Evolutionary conservation across 2,329 filamentous ascomycete species (phyloP).

Genomic region (Daldinia sp.): DNA sequence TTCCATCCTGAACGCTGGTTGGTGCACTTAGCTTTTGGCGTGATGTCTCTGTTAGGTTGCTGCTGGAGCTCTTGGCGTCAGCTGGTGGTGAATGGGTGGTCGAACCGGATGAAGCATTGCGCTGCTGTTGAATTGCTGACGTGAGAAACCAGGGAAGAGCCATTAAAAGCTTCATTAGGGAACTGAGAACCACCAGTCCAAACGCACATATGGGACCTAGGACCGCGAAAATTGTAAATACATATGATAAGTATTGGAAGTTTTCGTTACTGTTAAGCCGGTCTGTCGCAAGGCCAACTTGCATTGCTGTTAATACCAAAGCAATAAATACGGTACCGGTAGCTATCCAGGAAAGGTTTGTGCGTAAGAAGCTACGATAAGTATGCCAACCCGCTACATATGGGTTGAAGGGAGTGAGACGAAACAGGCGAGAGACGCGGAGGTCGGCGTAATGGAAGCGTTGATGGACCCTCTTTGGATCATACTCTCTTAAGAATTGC

Average conservation of each 20-base stretch:
- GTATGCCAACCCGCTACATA: slow-evolving; percentile 2
- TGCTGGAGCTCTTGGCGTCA: background rate
- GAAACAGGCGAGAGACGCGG: slow-evolving; percentile 53
- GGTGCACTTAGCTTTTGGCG: background rate
- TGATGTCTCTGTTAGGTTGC: background rate
- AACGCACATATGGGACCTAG: slow-evolving; percentile 51
- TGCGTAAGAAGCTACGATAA: slow-evolving; percentile 53
- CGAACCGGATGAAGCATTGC: background rate
- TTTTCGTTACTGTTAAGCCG: slow-evolving; percentile 50
- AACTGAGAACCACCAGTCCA: slow-evolving; percentile 37
- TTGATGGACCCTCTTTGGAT: slow-evolving; percentile 45
- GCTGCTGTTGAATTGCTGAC: background rate
- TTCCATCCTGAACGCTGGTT: background rate
- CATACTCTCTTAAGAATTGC: slow-evolving; percentile 46
- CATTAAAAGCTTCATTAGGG: background rate
- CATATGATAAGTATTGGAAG: slow-evolving; percentile 62
- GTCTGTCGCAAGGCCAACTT: slow-evolving; percentile 59
- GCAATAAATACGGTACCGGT: slow-evolving; percentile 57
- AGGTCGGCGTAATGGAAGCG: slow-evolving; percentile 60
- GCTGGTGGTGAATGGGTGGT: background rate
- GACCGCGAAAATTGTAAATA: slow-evolving; percentile 59
- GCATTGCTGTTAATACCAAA: slow-evolving; percentile 63
- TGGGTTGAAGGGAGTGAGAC: background rate
- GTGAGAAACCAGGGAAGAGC: background rate
- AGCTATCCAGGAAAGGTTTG: slow-evolving; percentile 56